Evolutionary conservation across 257 asterid species (phyloP), one percentile per base, ranked within the genome.

Genomic region (Plantago elongata): DNA sequence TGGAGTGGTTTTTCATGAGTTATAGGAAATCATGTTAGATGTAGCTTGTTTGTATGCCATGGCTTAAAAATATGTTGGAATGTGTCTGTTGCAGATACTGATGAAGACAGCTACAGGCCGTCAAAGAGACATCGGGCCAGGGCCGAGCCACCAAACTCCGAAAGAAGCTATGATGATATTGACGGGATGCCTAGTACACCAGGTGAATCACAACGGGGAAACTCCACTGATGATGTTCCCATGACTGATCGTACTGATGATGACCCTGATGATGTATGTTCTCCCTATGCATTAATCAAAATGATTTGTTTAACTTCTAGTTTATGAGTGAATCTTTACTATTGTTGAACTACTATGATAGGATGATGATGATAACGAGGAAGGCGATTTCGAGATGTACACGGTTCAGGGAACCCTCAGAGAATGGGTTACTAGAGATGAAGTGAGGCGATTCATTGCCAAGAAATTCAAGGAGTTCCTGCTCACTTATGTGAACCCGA

Each of bases 361-460:
- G 99, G 99, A 89, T 37, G 97, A 87, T 5, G 99, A 87, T 5
- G 99, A 93, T 48, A 82, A 89, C 51, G 97, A 85, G 43, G 95
- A 83, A 68, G 90, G 79, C 9, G 97, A 87, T 74, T 76, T 72
- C 85, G 97, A 91, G 59, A 84, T 89, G 95, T 87, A 93, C 72
- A 79, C 82, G 66, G 96, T 93, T 69, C 97, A 89, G 75, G 97
- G 99, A 69, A 87, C 99, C 47, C 88, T 89, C 44, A 84, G 97
- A 76, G 99, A 93, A 75, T 93, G 97, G 99, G 99, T 93, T 63
- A 89, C 99, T 61, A 85, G 99, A 71, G 99, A 93, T 93, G 99
- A 93, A 80, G 95, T 93, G 27, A 81, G 96, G 69, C 91, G 94
- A 38, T 93, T 93, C 82, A 89, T 93, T 66, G 99, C 84, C 9